These are phyloP conservation scores for Kodamaea kaohsiungensis DNA, from an alignment of 805 yeast genomes.

Conservation along the genomic window DNA sequence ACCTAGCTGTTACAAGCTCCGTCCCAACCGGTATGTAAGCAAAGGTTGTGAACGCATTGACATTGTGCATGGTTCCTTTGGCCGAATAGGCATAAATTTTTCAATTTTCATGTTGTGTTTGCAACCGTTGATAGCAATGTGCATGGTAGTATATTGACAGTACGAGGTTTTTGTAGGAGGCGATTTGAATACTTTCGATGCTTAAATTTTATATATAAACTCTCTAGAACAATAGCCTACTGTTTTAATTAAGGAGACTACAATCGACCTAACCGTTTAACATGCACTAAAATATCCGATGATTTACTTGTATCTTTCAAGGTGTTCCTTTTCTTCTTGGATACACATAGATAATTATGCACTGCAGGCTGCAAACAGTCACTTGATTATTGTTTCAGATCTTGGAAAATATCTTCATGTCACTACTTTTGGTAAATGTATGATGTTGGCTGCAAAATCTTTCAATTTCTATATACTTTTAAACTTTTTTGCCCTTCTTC, in stretches of 20 bases:
- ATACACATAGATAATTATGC: not conserved
- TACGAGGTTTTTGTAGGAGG: not conserved
- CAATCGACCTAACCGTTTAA: no score
- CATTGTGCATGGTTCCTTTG: not conserved
- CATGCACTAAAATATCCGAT: no score
- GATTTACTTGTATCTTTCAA: not conserved
- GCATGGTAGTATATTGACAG: not conserved
- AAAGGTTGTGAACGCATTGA: not conserved
- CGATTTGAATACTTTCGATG: no score
- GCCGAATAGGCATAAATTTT: not conserved
- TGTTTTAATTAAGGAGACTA: not conserved
- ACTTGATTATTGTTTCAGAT: not conserved
- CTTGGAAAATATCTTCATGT: not conserved
- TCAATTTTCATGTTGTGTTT: not conserved
- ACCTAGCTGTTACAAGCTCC: not conserved
- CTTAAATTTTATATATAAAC: no score
- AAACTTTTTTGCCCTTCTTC: slow-evolving; percentile 37
- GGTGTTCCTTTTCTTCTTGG: not conserved
- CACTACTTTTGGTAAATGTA: not conserved
- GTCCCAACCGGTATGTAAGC: not conserved
- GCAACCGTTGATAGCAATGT: not conserved
- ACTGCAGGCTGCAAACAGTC: not conserved
- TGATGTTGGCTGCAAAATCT: slow-evolving; percentile 1
- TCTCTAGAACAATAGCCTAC: not conserved
- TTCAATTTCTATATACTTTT: slow-evolving; percentile 5